These are phyloP conservation scores for Crithidia expoeki DNA, from an alignment of 208 protist genomes.

Conservation along the genomic window DNA sequence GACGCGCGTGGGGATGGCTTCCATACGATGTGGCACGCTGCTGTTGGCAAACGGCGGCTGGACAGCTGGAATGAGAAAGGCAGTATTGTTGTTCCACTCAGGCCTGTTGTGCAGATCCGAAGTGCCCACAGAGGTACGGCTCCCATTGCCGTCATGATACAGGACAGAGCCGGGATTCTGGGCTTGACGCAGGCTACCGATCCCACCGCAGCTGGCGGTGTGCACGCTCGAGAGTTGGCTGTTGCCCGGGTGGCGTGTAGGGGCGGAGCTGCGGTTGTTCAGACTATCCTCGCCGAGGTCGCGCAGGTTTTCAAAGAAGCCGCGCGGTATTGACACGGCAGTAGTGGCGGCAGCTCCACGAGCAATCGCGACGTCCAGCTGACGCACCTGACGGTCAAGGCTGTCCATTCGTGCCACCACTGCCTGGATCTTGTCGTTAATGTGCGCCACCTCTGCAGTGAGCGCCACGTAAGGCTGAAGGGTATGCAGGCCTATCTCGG, in stretches of 20 bases:
- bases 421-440: constrained; percentile 46
- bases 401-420: constrained; percentile 37
- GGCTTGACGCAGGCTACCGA: not conserved
- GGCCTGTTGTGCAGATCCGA: not conserved
- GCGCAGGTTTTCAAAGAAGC: constrained; percentile 3
- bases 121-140: not conserved
- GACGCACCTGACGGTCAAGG: constrained; percentile 45
- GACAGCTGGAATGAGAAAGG: not conserved
- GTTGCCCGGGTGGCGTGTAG: constrained; percentile 18
- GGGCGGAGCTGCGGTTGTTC: constrained; percentile 14
- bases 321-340: not conserved
- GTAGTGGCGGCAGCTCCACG: not conserved
- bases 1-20: not conserved
- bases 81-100: not conserved
- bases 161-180: not conserved
- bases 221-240: constrained; percentile 9
- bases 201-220: not conserved
- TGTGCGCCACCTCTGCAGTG: constrained; percentile 35
- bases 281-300: constrained; percentile 9
- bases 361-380: constrained; percentile 30
- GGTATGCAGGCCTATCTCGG: not conserved
- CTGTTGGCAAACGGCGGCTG: not conserved
- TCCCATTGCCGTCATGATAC: not conserved
- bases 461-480: constrained; percentile 9
- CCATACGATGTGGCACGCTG: not conserved